These are phyloP conservation scores for Pythium dissimile DNA, from an alignment of 352 stramenopile species.

Conservation along the genomic window DNA sequence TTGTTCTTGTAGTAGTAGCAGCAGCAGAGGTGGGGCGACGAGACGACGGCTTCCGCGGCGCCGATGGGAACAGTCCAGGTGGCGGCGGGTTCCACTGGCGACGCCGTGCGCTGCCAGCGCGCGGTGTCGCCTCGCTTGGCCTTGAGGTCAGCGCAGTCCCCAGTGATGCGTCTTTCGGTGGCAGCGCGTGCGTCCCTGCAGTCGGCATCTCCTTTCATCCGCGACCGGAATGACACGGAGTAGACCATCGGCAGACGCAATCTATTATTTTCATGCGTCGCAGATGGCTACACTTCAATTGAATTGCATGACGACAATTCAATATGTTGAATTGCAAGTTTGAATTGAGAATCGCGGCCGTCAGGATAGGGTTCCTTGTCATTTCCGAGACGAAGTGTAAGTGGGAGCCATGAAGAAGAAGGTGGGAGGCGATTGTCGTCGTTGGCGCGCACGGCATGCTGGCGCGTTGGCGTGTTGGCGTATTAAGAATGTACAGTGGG, in stretches of 20 bases:
- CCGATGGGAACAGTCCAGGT: constrained; percentile 13
- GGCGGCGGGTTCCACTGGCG: constrained; percentile 29
- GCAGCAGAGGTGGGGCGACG: constrained; percentile 4
- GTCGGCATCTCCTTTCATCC: no score
- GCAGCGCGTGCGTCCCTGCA: background rate
- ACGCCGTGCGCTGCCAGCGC: background rate
- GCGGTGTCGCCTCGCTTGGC: constrained; percentile 2
- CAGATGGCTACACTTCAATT: background rate
- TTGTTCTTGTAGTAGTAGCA: no score
- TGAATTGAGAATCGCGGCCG: background rate
- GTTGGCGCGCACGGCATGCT: background rate
- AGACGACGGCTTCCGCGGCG: background rate
- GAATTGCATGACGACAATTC: background rate
- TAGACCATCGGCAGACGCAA: no score
- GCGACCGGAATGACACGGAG: no score
- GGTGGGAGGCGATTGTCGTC: no score
- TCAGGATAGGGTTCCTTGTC: background rate
- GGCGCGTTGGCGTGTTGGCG: no score
- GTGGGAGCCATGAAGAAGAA: no score
- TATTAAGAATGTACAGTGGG: no score
- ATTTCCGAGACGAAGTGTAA: no score
- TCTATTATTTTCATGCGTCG: no score
- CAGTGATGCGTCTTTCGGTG: background rate
- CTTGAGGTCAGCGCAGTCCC: constrained; percentile 10
- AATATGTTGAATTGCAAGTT: constrained; percentile 5